These are phyloP conservation scores for Vaccinium vitisidaea DNA, from an alignment of 148 eudicot genomes.

Conservation along the genomic window DNA sequence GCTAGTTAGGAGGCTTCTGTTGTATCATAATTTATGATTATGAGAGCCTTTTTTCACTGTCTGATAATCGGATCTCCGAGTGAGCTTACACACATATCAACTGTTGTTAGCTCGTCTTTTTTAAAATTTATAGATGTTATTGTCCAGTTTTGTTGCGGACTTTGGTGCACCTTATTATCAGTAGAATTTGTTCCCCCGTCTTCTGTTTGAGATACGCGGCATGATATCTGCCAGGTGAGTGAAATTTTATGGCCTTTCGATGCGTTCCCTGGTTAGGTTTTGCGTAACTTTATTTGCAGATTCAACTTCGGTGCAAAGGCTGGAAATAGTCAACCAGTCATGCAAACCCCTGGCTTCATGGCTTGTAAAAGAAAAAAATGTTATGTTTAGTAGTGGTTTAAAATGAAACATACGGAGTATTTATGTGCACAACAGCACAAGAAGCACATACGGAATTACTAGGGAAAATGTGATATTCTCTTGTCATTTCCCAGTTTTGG, in stretches of 20 bases:
- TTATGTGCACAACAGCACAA: too few relatives aligned
- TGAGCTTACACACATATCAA: not conserved
- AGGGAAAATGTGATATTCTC: too few relatives aligned
- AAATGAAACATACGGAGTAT: too few relatives aligned
- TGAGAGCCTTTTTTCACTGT: not conserved
- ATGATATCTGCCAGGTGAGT: not conserved
- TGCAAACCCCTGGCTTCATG: too few relatives aligned
- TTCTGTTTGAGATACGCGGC: not conserved
- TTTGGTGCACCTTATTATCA: not conserved
- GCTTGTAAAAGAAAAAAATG: too few relatives aligned
- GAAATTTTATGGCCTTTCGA: not conserved
- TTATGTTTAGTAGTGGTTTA: too few relatives aligned
- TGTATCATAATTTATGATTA: not conserved
- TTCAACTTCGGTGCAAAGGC: not conserved
- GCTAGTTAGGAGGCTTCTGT: constrained; percentile 25
- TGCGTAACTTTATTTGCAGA: not conserved
- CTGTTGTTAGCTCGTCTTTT: not conserved
- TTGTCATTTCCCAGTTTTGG: too few relatives aligned
- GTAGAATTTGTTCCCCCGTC: not conserved
- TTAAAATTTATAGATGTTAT: not conserved
- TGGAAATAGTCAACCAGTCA: not conserved
- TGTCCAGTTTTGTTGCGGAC: not conserved
- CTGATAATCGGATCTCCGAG: not conserved
- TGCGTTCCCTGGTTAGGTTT: not conserved
- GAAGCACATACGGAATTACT: too few relatives aligned